Percentiles rank a stretch among this genome's conserved stretches.
Evolutionary conservation across 345 rosid genomes (phyloP).

Genomic region (Eucalyptus tenuipes): DNA sequence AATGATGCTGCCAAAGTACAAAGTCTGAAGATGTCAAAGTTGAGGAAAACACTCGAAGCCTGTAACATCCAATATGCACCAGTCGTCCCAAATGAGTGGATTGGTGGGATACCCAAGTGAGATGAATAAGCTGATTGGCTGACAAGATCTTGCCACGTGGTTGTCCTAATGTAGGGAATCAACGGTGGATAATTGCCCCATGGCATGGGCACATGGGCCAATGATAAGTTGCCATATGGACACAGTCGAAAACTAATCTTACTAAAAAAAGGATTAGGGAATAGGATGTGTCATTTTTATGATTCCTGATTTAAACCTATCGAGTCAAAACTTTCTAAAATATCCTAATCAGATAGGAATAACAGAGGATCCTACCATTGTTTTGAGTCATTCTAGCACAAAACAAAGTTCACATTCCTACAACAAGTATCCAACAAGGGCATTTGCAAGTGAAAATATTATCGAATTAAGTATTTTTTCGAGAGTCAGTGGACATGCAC

Average conservation of each 20-base stretch:
- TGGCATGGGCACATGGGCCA: neutral
- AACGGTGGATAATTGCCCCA: neutral
- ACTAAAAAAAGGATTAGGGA: neutral
- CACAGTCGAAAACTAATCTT: rapidly evolving
- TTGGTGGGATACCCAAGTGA: neutral
- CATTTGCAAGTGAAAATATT: too few relatives aligned
- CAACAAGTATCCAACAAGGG: neutral
- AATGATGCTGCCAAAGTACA: neutral
- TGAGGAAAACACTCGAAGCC: neutral
- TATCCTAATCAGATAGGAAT: neutral
- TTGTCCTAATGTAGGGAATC: neutral
- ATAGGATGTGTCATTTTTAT: neutral
- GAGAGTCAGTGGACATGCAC: neutral
- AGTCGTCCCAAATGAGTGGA: neutral
- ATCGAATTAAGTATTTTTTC: neutral
- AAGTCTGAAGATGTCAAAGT: neutral
- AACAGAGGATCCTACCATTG: rapidly evolving
- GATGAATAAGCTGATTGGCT: neutral
- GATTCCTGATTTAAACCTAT: rapidly evolving
- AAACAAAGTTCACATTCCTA: neutral
- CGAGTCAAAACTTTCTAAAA: neutral
- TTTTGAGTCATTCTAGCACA: neutral
- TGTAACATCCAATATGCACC: neutral
- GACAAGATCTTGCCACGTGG: neutral
- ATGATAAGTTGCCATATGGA: neutral